phyloP scores from a whole-genome alignment of 1,139 yeast genomes.

The Debaryomycetaceae sp. region DNA sequence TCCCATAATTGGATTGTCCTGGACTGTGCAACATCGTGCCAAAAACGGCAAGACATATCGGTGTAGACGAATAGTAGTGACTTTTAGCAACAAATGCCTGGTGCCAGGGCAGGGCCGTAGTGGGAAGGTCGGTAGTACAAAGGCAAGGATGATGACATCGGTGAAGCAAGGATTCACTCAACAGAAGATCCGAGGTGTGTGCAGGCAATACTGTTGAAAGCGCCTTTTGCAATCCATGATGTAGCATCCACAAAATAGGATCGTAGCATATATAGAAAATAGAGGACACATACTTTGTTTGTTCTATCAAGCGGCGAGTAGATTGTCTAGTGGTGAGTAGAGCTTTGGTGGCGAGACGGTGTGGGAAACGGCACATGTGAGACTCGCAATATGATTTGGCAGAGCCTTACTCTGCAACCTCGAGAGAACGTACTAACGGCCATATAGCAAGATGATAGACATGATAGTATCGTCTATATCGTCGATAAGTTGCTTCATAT shows the following conservation, averaged over 20 bases:
- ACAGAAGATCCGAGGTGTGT: neutral
- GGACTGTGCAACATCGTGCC: neutral
- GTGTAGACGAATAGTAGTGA: no score
- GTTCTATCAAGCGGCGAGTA: neutral
- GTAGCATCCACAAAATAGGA: neutral
- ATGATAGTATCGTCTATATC: conserved; percentile 1
- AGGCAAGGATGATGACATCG: neutral
- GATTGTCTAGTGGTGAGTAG: neutral
- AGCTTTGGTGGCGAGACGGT: neutral
- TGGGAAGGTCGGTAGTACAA: no score
- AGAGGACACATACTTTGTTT: neutral
- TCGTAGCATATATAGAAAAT: neutral
- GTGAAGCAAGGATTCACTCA: neutral
- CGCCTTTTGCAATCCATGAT: neutral
- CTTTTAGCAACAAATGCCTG: no score
- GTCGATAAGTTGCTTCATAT: conserved; percentile 9
- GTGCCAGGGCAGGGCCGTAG: no score
- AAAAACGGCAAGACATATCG: neutral
- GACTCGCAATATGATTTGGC: no score
- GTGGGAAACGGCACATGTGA: no score
- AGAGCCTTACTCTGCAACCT: neutral
- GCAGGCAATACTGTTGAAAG: neutral
- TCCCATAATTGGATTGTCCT: neutral
- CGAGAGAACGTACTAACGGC: neutral
- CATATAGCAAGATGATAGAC: conserved; percentile 1